Evolutionary conservation across 345 rosid genomes (phyloP), one percentile per base, ranked within the genome.

Genomic region (Eucalyptus cloeziana): DNA sequence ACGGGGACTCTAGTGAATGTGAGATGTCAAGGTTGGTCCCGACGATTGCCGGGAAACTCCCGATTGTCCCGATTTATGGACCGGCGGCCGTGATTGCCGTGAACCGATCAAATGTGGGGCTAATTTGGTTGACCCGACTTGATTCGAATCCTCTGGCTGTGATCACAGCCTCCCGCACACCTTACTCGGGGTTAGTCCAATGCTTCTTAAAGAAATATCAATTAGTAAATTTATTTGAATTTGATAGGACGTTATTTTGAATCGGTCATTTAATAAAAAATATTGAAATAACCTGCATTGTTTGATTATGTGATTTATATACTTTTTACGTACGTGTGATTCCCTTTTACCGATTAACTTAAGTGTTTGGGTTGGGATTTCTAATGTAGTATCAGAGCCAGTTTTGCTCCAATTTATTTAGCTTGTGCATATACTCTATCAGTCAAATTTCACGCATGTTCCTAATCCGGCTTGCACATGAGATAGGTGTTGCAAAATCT

Each of bases 91-190:
- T 91, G 86, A 91, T 95, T 54, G 93, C 93, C 49, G 87, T 94
- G 71, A 21, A 71, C 49, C 87, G 92, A 89, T 71, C 25, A 56
- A 89, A 14, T 13, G 95, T 94, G 40, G 87, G 85, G 80, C 93
- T 92, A 54, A 86, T 91, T 27, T 95, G 95, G 93, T 87, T 86
- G 40, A 92, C 93, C 24, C 44, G 33, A 83, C 88, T 95, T 8
- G 94, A 92, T 87, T 87, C 90, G 10, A 90, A 89, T 30, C 89
- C 95, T 88, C 51, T 88, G 45, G 90, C 87, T 21, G 44, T 88
- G 27, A 91, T 94, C 89, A 92, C 94, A 4, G 86, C 85, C 86
- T 94, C 95, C 10, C 92, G 94, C 87, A 94, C 95, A 54, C 49
- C 83, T 88, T 91, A 76, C 88, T 37, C 4, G 4, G 93, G 95